Percentiles rank a stretch among this genome's conserved stretches.
phyloP scores from a whole-genome alignment of 805 yeast genomes.

The Maudiozyma pseudohumilis region DNA sequence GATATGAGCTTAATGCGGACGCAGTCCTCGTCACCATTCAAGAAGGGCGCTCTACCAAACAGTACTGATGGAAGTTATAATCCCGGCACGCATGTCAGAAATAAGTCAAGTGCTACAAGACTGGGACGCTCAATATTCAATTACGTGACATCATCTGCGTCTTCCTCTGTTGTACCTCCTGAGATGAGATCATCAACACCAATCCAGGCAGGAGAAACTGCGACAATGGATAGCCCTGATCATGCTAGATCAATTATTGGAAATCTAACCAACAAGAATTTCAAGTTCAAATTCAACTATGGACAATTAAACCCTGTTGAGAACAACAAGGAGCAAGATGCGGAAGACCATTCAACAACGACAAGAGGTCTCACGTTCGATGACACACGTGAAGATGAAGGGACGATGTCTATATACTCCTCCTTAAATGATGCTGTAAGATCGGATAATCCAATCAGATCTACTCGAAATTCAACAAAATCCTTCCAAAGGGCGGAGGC shows the following conservation, averaged over 20 bases:
- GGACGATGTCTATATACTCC: slow-evolving; percentile 57
- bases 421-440: slow-evolving; percentile 34
- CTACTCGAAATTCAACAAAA: slow-evolving; percentile 33
- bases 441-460: slow-evolving; percentile 29
- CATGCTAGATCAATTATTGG: slow-evolving; percentile 14
- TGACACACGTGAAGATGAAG: slow-evolving; percentile 44
- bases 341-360: background rate
- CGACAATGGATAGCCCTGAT: slow-evolving; percentile 1
- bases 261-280: slow-evolving; percentile 22
- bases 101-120: slow-evolving; percentile 11
- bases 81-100: slow-evolving; percentile 5
- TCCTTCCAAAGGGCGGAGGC: slow-evolving; percentile 59
- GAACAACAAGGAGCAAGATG: background rate
- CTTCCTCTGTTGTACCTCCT: background rate
- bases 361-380: slow-evolving; percentile 3
- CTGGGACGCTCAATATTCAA: slow-evolving; percentile 22
- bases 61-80: slow-evolving; percentile 9
- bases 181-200: background rate
- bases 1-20: slow-evolving; percentile 19
- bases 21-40: slow-evolving; percentile 6
- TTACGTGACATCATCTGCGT: slow-evolving; percentile 11
- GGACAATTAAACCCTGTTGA: slow-evolving; percentile 5
- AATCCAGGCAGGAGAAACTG: background rate
- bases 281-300: slow-evolving; percentile 28
- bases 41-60: slow-evolving; percentile 1